These are phyloP conservation scores for Ramularia endophylla DNA, from an alignment of 2,329 filamentous ascomycete species.

Conservation along the genomic window DNA sequence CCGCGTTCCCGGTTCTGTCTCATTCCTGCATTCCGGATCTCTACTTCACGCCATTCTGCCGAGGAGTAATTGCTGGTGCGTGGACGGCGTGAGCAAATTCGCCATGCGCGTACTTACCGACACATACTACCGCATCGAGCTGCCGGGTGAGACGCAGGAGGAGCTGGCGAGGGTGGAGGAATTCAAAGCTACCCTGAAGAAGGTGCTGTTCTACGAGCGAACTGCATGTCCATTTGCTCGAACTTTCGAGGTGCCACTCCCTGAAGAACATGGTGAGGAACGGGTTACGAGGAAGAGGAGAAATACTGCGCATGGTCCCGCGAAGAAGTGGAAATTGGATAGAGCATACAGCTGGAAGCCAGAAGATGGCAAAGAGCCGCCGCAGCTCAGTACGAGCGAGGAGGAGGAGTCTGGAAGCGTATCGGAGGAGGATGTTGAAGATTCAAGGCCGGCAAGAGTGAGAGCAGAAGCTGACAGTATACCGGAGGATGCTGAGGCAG, in stretches of 20 bases:
- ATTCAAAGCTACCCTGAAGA: slow-evolving; percentile 63
- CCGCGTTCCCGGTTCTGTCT: slow-evolving; percentile 75
- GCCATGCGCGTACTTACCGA: slow-evolving; percentile 79
- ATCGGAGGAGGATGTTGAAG: slow-evolving; percentile 19
- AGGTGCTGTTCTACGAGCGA: slow-evolving; percentile 77
- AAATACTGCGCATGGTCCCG: slow-evolving; percentile 58
- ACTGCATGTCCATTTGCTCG: slow-evolving; percentile 81
- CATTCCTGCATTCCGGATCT: slow-evolving; percentile 79
- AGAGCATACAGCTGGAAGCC: slow-evolving; percentile 42
- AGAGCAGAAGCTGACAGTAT: slow-evolving; percentile 8
- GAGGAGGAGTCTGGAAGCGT: slow-evolving; percentile 17
- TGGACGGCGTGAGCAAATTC: slow-evolving; percentile 77
- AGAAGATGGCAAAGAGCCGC: slow-evolving; percentile 31
- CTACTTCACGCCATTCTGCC: slow-evolving; percentile 82
- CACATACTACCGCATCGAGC: slow-evolving; percentile 85
- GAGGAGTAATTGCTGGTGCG: slow-evolving; percentile 89
- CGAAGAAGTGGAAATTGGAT: slow-evolving; percentile 46
- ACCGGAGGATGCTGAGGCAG: slow-evolving; percentile 14
- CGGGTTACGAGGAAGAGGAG: slow-evolving; percentile 55
- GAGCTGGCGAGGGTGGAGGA: slow-evolving; percentile 59
- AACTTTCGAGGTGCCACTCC: slow-evolving; percentile 67
- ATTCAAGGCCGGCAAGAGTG: slow-evolving; percentile 10
- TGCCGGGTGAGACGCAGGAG: slow-evolving; percentile 60
- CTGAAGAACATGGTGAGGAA: slow-evolving; percentile 59
- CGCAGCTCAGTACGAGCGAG: slow-evolving; percentile 12